A percentile compares a stretch with the other conserved stretches of the same genome.
These are phyloP conservation scores for Solanum ossicruentum DNA, from an alignment of 257 asterid genomes.

Conservation along the genomic window DNA sequence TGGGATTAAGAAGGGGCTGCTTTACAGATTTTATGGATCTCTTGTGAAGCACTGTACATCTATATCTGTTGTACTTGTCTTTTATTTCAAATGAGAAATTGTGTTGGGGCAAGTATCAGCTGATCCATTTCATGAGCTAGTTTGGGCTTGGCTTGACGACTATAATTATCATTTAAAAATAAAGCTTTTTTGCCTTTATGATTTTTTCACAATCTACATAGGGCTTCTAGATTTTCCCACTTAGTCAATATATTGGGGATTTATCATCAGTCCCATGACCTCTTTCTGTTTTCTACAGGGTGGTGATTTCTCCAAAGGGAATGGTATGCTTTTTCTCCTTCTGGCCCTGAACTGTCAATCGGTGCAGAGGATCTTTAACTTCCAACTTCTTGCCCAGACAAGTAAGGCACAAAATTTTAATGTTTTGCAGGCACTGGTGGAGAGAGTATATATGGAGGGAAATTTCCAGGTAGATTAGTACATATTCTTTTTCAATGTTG, in stretches of 20 bases:
- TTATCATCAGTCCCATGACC: neutral
- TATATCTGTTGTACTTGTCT: neutral
- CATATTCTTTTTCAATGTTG: neutral
- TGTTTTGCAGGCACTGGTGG: constrained; percentile 99
- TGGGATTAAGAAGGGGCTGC: neutral
- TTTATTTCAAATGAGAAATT: neutral
- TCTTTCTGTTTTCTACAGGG: constrained; percentile 48
- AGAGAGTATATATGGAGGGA: constrained; percentile 96
- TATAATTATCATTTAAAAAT: neutral
- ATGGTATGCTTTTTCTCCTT: constrained; percentile 64
- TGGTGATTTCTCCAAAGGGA: constrained; percentile 93
- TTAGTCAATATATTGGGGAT: neutral
- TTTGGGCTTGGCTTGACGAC: neutral
- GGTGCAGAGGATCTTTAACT: constrained; percentile 47
- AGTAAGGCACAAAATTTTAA: constrained; percentile 61
- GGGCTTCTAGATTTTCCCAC: neutral
- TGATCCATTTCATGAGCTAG: neutral
- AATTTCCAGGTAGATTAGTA: constrained; percentile 55
- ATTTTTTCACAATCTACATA: neutral
- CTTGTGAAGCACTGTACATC: neutral
- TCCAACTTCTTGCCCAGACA: constrained; percentile 60
- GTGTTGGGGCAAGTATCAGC: neutral
- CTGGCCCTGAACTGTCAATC: constrained; percentile 48
- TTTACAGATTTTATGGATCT: neutral
- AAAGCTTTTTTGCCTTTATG: neutral